Evolutionary conservation across 495 filamentous ascomycete genomes (phyloP).

Genomic region (Articulospora tetracladia): DNA sequence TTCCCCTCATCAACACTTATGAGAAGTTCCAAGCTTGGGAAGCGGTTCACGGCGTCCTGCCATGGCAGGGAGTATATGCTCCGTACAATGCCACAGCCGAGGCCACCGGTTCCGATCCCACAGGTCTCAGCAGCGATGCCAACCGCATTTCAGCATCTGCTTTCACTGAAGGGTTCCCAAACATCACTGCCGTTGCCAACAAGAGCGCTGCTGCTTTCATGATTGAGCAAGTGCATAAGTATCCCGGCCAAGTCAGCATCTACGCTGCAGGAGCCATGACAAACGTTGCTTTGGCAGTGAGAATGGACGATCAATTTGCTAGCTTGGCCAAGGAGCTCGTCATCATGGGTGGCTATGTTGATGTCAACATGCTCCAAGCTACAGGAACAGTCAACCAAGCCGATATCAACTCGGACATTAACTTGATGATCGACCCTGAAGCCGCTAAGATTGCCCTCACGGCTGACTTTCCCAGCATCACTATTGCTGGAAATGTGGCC

Average conservation of each 20-base stretch:
- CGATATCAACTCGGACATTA: constrained; percentile 11
- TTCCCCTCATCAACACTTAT: constrained; percentile 10
- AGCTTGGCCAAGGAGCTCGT: constrained; percentile 11
- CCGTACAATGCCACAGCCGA: constrained; percentile 8
- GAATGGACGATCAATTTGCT: constrained; percentile 2
- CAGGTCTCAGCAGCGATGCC: background rate
- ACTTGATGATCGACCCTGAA: constrained; percentile 13
- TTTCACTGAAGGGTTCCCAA: constrained; percentile 9
- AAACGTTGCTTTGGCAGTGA: constrained; percentile 3
- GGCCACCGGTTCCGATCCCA: constrained; percentile 5
- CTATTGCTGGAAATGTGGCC: constrained; percentile 11
- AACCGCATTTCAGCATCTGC: constrained; percentile 2
- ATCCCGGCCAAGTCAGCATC: constrained; percentile 7
- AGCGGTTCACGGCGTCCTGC: constrained; percentile 4
- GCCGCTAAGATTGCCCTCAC: constrained; percentile 8
- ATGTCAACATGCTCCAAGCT: constrained; percentile 1
- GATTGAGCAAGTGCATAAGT: constrained; percentile 12
- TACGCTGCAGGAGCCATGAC: constrained; percentile 6
- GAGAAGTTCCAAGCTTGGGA: constrained; percentile 9
- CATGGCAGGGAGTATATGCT: constrained; percentile 5
- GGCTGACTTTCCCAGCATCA: constrained; percentile 10
- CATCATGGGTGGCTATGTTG: constrained; percentile 11
- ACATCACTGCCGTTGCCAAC: background rate
- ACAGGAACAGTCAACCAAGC: constrained; percentile 4
- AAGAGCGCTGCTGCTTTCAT: constrained; percentile 11